Base-by-base conservation (phyloP, 2,329 filamentous ascomycete species). In the Metarhizium sp. region DNA sequence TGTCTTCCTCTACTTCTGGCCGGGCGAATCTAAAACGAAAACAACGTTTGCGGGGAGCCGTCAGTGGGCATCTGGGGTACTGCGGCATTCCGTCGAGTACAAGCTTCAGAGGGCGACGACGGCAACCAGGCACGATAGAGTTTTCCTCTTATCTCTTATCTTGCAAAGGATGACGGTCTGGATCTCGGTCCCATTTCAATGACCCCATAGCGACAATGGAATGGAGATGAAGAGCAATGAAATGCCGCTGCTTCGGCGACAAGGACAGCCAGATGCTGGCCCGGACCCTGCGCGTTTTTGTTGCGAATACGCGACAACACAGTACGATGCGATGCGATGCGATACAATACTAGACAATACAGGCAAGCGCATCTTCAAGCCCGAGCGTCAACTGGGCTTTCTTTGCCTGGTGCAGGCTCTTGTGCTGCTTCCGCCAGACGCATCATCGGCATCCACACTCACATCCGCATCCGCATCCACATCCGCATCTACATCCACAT, bases 21-120 rank as follows among this genome's bases (percentile, higher is more conserved):
- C 45, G 25, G 10, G 5, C 5, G 13, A 8, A 29, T 30, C 18
- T 32, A 45, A 20, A 34, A 18, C 7, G 11, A 40, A 47, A 46
- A 38, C n/a, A 53, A 50, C 46, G 45, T 50, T 56, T 56, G 54
- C 54, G 54, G 54, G 54, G 54, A 47, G 46, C 54, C 54, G 54
- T 32, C 52, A 18, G 51, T 34, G 42, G 51, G n/a, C 51, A 47
- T 56, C 54, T 52, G 54, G 50, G 54, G 50, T 45, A 53, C 45
- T 34, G 50, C 42, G 25, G 45, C 45, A 30, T 29, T 48, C n/a
- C 8, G n/a, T 43, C 40, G 13, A 6, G 16, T 16, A 43, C 8
- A 36, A 13, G 7, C 40, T 43, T 10, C 40, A 43, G n/a, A 16
- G 40, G 6, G 25, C 25, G 25, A 25, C 25, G 25, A 25, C 25